These are phyloP conservation scores for Trichothecium sympodiale DNA, from an alignment of 2,329 filamentous ascomycete genomes.

Conservation along the genomic window DNA sequence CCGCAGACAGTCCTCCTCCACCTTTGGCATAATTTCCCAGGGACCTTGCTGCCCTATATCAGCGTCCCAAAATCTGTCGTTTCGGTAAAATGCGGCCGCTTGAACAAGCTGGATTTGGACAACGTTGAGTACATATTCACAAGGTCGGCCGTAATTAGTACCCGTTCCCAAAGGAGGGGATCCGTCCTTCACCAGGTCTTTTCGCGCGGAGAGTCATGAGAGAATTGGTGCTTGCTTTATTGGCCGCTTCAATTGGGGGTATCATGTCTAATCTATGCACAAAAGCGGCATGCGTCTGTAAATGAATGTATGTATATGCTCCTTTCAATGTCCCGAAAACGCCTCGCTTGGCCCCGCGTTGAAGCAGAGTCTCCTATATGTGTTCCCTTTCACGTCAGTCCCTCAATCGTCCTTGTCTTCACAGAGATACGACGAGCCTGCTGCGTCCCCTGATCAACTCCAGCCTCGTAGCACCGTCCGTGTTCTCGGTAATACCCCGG, in stretches of 20 bases:
- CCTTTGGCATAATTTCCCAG: constrained; percentile 30
- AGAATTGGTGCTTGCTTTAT: constrained; percentile 1
- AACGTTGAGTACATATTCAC: constrained; percentile 33
- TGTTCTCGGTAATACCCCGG: background rate
- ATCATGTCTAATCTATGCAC: background rate
- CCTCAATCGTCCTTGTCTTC: background rate
- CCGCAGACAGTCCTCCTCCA: constrained; percentile 31
- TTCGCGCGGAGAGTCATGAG: background rate
- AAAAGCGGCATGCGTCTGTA: background rate
- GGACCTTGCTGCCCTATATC: constrained; percentile 19
- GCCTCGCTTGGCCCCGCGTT: too few species aligned
- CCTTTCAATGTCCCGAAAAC: too few species aligned
- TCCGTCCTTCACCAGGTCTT: constrained; percentile 8
- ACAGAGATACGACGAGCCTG: background rate
- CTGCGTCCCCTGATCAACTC: background rate
- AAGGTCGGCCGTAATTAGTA: constrained; percentile 28
- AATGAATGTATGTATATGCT: constrained; percentile 2
- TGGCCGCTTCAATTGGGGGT: background rate
- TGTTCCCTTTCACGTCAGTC: too few species aligned
- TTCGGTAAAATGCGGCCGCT: constrained; percentile 34
- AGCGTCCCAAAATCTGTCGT: constrained; percentile 21
- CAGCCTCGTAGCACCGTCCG: background rate
- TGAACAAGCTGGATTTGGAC: constrained; percentile 28
- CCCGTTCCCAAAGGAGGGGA: constrained; percentile 26
- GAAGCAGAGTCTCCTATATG: too few species aligned